Evolutionary conservation across 179 eudicot genomes (phyloP).

Genomic region (Gypsophila paniculata): DNA sequence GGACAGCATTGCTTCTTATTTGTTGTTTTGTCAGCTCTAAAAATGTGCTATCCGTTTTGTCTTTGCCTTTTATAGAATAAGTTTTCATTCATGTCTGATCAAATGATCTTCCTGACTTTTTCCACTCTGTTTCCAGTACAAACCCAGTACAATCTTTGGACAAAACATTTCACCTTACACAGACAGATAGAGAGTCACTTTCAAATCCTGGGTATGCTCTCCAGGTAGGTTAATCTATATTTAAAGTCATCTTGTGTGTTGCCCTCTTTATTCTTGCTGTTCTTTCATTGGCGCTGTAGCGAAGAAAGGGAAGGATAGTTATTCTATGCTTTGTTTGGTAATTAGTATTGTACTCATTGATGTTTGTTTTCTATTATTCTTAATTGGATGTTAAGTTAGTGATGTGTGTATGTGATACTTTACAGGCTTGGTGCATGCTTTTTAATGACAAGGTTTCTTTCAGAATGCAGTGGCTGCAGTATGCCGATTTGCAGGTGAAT

Average conservation of each 20-base stretch:
- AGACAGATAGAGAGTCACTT: constrained; percentile 65
- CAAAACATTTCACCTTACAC: constrained; percentile 76
- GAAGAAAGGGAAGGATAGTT: neutral
- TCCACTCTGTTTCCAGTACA: constrained; percentile 44
- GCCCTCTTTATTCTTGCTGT: neutral
- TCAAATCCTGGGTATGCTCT: constrained; percentile 72
- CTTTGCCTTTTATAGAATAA: neutral
- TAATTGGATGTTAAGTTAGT: neutral
- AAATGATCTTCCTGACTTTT: neutral
- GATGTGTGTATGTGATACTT: neutral
- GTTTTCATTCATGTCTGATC: neutral
- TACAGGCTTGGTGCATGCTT: constrained; percentile 99
- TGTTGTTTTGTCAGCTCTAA: neutral
- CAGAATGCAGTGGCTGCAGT: constrained; percentile 99
- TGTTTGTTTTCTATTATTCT: neutral
- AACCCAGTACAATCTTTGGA: constrained; percentile 75
- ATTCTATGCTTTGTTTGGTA: neutral
- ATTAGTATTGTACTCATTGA: neutral
- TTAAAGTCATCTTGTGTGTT: neutral
- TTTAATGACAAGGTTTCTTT: constrained; percentile 91
- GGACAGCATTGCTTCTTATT: neutral
- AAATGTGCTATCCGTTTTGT: neutral
- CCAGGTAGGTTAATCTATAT: constrained; percentile 78
- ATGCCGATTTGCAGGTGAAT: constrained; percentile 86
- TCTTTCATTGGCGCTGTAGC: neutral